These are phyloP conservation scores for Ambrosiella cleistominuta DNA, from an alignment of 2,329 filamentous ascomycete species.

Conservation along the genomic window DNA sequence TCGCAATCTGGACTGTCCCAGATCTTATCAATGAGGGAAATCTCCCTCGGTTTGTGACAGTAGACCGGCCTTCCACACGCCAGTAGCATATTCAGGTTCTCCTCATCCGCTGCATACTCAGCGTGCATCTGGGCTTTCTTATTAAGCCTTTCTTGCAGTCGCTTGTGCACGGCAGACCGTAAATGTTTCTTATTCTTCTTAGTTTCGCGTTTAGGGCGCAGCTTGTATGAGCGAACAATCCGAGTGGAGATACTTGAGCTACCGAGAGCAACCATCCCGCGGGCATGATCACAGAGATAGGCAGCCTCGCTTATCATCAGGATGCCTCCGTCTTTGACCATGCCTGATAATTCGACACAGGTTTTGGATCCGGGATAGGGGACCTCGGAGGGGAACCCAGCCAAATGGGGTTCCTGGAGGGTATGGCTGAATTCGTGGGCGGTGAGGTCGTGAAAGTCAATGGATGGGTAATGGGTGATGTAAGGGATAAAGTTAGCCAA, in stretches of 20 bases:
- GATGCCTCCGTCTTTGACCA: constrained; percentile 36
- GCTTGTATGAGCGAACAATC: neutral
- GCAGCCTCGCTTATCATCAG: constrained; percentile 29
- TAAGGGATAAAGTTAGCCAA: constrained; percentile 35
- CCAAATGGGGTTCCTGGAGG: constrained; percentile 34
- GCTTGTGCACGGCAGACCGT: neutral
- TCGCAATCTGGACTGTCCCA: neutral
- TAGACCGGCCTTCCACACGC: neutral
- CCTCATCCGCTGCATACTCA: neutral
- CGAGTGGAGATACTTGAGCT: neutral
- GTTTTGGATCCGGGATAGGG: constrained; percentile 28
- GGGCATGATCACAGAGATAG: constrained; percentile 21
- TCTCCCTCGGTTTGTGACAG: neutral
- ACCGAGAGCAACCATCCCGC: constrained; percentile 23
- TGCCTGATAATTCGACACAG: constrained; percentile 30
- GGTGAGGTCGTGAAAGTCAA: constrained; percentile 33
- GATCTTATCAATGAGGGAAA: neutral
- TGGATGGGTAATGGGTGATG: constrained; percentile 27
- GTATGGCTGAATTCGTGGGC: constrained; percentile 36
- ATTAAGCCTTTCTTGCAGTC: neutral
- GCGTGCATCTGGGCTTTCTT: neutral
- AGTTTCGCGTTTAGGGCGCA: neutral
- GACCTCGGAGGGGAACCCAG: constrained; percentile 30
- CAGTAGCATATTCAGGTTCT: neutral
- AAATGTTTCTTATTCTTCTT: neutral